phyloP scores from a whole-genome alignment of 2,329 filamentous ascomycete genomes.

The Plectosphaerella plurivora region DNA sequence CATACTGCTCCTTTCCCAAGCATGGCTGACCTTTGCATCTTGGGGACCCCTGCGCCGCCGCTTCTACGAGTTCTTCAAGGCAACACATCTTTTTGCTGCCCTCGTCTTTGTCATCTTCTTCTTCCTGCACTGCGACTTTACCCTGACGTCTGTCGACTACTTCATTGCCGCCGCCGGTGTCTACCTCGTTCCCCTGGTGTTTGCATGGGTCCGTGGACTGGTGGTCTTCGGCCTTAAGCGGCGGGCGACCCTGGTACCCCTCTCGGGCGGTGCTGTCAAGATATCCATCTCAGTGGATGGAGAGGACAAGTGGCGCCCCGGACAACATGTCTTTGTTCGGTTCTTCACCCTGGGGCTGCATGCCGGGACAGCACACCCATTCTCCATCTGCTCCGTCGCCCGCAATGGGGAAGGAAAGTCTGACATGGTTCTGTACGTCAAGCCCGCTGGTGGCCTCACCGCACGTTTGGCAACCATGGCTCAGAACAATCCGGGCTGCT shows the following conservation, averaged over 20 bases:
- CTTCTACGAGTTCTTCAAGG: slow-evolving; percentile 59
- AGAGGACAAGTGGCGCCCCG: slow-evolving; percentile 36
- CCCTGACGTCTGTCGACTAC: slow-evolving; percentile 55
- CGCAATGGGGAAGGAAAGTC: slow-evolving; percentile 11
- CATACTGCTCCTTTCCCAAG: slow-evolving; percentile 46
- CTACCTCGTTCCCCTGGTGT: slow-evolving; percentile 3
- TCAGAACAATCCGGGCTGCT: slow-evolving; percentile 23
- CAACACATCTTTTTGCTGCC: slow-evolving; percentile 46
- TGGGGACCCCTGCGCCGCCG: slow-evolving; percentile 19
- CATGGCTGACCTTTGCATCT: slow-evolving; percentile 44
- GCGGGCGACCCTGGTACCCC: slow-evolving; percentile 15
- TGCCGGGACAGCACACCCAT: slow-evolving; percentile 44
- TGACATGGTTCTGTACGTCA: slow-evolving; percentile 50
- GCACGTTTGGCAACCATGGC: slow-evolving; percentile 35
- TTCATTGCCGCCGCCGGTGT: slow-evolving; percentile 50
- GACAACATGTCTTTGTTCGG: slow-evolving; percentile 52
- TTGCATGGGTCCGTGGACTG: slow-evolving; percentile 34
- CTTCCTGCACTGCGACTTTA: slow-evolving; percentile 56
- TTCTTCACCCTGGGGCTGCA: slow-evolving; percentile 41
- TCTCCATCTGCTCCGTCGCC: slow-evolving; percentile 50
- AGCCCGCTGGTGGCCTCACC: slow-evolving; percentile 45
- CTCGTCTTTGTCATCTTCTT: slow-evolving; percentile 53
- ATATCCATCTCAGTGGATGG: slow-evolving; percentile 32
- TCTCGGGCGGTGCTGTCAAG: slow-evolving; percentile 26
- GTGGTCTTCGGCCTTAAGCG: too few species aligned